These are phyloP conservation scores for Russula sp. DNA, from an alignment of 768 basidiomycete species.

Conservation along the genomic window DNA sequence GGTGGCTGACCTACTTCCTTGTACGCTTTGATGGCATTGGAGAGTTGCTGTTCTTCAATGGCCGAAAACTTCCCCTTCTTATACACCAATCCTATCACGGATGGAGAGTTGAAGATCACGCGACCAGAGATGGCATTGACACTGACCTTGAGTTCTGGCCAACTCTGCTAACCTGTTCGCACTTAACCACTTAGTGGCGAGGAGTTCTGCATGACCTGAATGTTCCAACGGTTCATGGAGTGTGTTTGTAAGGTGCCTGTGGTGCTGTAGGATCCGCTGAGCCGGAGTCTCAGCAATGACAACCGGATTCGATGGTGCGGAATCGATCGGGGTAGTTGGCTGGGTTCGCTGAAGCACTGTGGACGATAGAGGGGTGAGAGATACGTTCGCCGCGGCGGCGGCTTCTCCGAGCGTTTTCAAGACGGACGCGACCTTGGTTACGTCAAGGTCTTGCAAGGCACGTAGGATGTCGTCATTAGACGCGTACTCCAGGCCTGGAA, in stretches of 20 bases:
- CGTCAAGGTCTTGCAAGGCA: constrained; percentile 65
- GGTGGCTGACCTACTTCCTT: constrained; percentile 40
- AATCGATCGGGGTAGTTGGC: neutral
- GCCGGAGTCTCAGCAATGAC: neutral
- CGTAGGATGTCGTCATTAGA: constrained; percentile 73
- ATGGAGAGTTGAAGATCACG: constrained; percentile 1
- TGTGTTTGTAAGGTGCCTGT: neutral
- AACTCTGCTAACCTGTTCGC: constrained; percentile 62
- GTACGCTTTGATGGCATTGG: constrained; percentile 58
- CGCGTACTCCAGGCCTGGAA: constrained; percentile 38
- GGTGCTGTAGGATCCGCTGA: constrained; percentile 2
- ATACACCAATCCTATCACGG: constrained; percentile 62
- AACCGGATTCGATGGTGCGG: neutral
- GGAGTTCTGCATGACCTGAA: constrained; percentile 56
- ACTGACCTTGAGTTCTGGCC: constrained; percentile 58
- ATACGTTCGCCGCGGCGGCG: constrained; percentile 39
- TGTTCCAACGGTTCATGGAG: constrained; percentile 36
- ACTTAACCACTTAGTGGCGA: constrained; percentile 77
- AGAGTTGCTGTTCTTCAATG: constrained; percentile 64
- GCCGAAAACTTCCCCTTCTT: constrained; percentile 86
- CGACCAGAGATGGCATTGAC: neutral
- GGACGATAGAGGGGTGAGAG: constrained; percentile 23
- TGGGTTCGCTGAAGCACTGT: constrained; percentile 12
- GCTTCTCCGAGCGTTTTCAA: constrained; percentile 61
- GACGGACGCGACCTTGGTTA: constrained; percentile 62